Evolutionary conservation across 306 rosid genomes (phyloP).

Genomic region (Vigna angularis): DNA sequence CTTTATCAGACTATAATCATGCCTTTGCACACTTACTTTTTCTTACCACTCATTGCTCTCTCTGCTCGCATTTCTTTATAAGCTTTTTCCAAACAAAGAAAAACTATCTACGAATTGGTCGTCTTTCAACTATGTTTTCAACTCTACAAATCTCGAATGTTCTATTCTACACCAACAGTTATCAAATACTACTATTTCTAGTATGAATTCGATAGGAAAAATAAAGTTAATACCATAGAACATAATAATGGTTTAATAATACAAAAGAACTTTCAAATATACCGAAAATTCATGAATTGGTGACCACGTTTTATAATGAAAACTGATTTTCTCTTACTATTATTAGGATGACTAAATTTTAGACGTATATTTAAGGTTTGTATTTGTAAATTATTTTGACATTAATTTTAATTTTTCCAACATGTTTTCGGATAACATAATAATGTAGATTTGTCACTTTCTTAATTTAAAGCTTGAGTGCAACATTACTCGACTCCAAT

Average conservation of each 20-base stretch:
- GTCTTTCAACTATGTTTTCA: not conserved
- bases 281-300: not conserved
- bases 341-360: no score
- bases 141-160: no score
- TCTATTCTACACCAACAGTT: not conserved
- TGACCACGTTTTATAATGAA: not conserved
- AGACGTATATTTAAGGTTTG: no score
- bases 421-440: not conserved
- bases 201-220: not conserved
- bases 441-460: not conserved
- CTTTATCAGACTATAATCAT: constrained; percentile 43
- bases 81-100: not conserved
- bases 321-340: not conserved
- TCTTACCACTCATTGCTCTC: not conserved
- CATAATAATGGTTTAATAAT: no score
- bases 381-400: no score
- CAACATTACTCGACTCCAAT: not conserved
- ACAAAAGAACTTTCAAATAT: not conserved
- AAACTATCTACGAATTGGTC: constrained; percentile 28
- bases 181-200: not conserved
- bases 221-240: no score
- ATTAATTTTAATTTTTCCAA: not conserved
- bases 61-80: constrained; percentile 20
- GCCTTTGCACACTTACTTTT: constrained; percentile 11
- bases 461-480: not conserved